These are phyloP conservation scores for Hypoxylon rickii DNA, from an alignment of 495 filamentous ascomycete species.

Conservation along the genomic window DNA sequence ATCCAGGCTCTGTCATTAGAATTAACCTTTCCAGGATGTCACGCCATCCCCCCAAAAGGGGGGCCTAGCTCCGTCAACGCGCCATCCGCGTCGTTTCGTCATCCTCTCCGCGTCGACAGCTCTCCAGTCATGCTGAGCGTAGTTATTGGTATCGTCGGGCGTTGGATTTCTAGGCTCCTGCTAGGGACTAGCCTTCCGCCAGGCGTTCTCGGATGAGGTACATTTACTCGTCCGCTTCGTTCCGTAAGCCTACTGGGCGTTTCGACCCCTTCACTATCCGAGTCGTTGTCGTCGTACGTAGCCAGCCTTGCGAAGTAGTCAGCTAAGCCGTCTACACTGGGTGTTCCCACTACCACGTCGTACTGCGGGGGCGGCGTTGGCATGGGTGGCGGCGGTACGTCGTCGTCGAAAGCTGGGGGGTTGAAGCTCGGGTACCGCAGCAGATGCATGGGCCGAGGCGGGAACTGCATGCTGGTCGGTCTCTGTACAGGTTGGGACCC, in stretches of 20 bases:
- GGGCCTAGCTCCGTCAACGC: too few relatives aligned
- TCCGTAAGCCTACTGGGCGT: constrained; percentile 45
- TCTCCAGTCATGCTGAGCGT: constrained; percentile 32
- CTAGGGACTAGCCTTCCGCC: constrained; percentile 53
- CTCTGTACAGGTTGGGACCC: constrained; percentile 37
- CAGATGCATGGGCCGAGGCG: constrained; percentile 79
- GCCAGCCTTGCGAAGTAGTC: constrained; percentile 80
- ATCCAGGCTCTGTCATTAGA: not conserved
- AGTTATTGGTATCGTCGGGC: constrained; percentile 46
- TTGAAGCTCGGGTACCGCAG: constrained; percentile 86
- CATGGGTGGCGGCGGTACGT: constrained; percentile 75
- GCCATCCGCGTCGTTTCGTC: not conserved
- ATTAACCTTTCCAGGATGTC: not conserved
- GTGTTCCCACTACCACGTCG: constrained; percentile 78
- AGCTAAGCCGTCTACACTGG: constrained; percentile 78
- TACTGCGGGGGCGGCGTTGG: constrained; percentile 90
- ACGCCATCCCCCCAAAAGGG: not conserved
- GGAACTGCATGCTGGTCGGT: constrained; percentile 25
- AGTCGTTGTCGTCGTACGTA: constrained; percentile 48
- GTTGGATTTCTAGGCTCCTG: constrained; percentile 52
- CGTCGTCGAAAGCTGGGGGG: constrained; percentile 87
- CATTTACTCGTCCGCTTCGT: constrained; percentile 54
- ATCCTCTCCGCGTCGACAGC: constrained; percentile 29
- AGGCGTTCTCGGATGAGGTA: constrained; percentile 59
- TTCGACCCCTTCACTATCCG: constrained; percentile 41